These are phyloP conservation scores for Prunus campanulata DNA, from an alignment of 306 rosid genomes.

Conservation along the genomic window DNA sequence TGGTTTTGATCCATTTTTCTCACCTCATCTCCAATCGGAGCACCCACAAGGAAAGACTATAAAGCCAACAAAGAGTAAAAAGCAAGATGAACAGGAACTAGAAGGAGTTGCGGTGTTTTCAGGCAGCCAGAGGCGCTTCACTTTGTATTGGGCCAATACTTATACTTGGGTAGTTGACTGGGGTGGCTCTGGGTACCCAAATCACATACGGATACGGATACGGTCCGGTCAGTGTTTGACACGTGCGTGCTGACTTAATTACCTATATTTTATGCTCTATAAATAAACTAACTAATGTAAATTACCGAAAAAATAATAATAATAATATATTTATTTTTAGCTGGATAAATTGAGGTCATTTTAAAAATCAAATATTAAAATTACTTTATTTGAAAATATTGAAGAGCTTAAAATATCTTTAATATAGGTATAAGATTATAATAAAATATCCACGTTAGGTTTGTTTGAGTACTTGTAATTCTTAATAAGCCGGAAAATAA, in stretches of 20 bases:
- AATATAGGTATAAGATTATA: no score
- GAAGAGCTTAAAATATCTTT: no score
- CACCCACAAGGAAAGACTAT: background rate
- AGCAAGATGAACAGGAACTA: background rate
- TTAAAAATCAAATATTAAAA: no score
- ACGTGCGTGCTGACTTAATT: background rate
- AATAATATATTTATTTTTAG: no score
- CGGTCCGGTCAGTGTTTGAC: background rate
- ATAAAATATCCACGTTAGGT: no score
- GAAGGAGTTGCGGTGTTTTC: background rate
- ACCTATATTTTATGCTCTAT: no score
- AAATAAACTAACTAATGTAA: no score
- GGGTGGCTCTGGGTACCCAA: background rate
- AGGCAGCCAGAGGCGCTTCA: background rate
- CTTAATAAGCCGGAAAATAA: no score
- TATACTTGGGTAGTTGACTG: background rate
- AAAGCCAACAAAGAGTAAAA: background rate
- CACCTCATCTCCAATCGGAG: slow-evolving; percentile 7
- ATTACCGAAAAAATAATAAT: no score
- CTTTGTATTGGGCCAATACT: background rate
- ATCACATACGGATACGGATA: background rate
- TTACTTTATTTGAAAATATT: no score
- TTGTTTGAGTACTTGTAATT: no score
- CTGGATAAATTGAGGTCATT: no score
- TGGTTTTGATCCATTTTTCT: slow-evolving; percentile 76